phyloP scores from a whole-genome alignment of 2,329 filamentous ascomycete species.

The Fusarium sp. region DNA sequence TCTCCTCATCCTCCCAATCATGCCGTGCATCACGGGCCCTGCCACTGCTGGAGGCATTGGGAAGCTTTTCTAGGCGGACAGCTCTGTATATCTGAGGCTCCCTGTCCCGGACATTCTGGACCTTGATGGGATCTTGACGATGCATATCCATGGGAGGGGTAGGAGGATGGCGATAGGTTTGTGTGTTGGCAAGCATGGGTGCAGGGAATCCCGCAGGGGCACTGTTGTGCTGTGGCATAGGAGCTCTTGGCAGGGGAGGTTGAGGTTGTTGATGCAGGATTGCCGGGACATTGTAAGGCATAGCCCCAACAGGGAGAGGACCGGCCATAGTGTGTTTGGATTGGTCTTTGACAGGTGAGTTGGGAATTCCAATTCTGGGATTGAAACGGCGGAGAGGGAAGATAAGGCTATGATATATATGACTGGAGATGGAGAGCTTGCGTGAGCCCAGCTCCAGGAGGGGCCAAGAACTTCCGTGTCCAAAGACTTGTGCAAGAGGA shows the following conservation, averaged over 20 bases:
- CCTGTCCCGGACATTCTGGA: constrained; percentile 56
- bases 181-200: constrained; percentile 15
- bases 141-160: constrained; percentile 38
- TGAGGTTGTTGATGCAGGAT: constrained; percentile 22
- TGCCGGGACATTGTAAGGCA: constrained; percentile 22
- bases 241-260: constrained; percentile 6
- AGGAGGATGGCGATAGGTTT: constrained; percentile 25
- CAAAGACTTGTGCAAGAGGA: constrained; percentile 3
- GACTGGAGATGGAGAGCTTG: constrained; percentile 11
- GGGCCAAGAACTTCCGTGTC: not conserved
- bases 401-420: constrained; percentile 37
- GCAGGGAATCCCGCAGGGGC: constrained; percentile 16
- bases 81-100: constrained; percentile 56
- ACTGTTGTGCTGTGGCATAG: constrained; percentile 12
- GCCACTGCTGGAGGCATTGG: constrained; percentile 52
- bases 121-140: constrained; percentile 36
- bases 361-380: constrained; percentile 6
- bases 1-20: constrained; percentile 61
- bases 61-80: constrained; percentile 59
- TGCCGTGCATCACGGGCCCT: constrained; percentile 52
- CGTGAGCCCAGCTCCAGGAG: not conserved
- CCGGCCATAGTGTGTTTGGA: constrained; percentile 29
- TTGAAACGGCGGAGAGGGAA: constrained; percentile 17
- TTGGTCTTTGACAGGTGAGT: constrained; percentile 19
- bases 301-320: constrained; percentile 14